phyloP scores from a whole-genome alignment of 176 grass and related monocot genomes.

The Paspalum notatum region DNA sequence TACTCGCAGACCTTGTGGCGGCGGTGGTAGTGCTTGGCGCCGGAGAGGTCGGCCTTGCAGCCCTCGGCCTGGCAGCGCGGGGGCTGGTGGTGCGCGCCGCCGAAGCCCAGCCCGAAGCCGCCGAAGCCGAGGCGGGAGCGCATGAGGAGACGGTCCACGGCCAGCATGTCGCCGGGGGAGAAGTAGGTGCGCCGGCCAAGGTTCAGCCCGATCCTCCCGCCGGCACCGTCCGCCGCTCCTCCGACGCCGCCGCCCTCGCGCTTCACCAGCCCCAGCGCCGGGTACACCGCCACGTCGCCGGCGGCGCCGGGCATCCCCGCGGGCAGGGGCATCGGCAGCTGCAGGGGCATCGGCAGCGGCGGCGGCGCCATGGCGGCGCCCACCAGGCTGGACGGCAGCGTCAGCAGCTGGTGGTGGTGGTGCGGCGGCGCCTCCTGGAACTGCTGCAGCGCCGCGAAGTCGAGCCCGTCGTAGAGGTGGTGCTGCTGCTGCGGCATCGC shows the following conservation, averaged over 20 bases:
- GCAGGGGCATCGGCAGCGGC: constrained; percentile 43
- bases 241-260: constrained; percentile 47
- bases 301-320: constrained; percentile 17
- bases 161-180: constrained; percentile 64
- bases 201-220: constrained; percentile 73
- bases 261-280: constrained; percentile 63
- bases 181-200: constrained; percentile 91
- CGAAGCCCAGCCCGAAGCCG: constrained; percentile 62
- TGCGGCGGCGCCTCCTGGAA: constrained; percentile 37
- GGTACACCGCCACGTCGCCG: constrained; percentile 43
- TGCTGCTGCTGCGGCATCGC: constrained; percentile 43
- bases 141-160: constrained; percentile 59
- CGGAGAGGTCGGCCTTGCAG: constrained; percentile 82
- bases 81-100: constrained; percentile 58
- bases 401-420: constrained; percentile 47
- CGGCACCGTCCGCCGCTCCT: neutral
- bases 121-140: constrained; percentile 48
- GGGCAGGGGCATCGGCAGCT: constrained; percentile 44
- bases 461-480: constrained; percentile 41
- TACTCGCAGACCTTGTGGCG: constrained; percentile 99
- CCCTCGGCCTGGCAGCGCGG: constrained; percentile 89
- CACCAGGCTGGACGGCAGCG: constrained; percentile 32
- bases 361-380: constrained; percentile 34
- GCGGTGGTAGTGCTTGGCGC: constrained; percentile 94
- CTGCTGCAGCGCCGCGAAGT: constrained; percentile 52